Conservation (phyloP, 2,329 filamentous ascomycete species). For the Cladorrhinum sp. region DNA sequence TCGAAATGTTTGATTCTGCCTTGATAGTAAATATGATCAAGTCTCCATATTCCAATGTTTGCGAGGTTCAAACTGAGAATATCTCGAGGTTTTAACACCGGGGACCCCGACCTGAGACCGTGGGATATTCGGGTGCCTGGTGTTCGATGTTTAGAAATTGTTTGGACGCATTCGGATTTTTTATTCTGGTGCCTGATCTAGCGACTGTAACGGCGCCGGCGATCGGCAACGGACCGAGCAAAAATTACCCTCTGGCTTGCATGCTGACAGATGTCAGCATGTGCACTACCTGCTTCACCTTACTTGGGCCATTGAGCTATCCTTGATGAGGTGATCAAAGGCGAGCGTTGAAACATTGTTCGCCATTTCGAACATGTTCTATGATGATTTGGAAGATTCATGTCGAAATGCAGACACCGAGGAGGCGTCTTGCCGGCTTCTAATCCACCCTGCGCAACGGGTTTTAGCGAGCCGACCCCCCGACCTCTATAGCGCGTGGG, state of each 20-base stretch:
- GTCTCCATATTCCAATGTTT: not conserved
- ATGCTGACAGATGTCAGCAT: not conserved
- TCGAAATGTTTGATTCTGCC: not conserved
- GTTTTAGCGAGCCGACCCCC: not conserved
- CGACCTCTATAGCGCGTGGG: not conserved
- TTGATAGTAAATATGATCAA: not conserved
- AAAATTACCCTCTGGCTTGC: not conserved
- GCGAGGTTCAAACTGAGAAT: not conserved
- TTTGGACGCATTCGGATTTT: not conserved
- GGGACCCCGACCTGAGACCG: slow-evolving; percentile 5
- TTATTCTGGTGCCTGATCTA: slow-evolving; percentile 3
- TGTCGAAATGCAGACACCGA: not conserved
- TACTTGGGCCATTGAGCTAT: not conserved
- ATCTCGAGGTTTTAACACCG: not conserved
- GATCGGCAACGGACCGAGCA: not conserved
- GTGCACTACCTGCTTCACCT: not conserved
- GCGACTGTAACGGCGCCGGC: not conserved
- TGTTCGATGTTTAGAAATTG: not conserved
- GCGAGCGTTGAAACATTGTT: not conserved
- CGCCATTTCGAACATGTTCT: too few species aligned
- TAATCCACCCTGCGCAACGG: not conserved
- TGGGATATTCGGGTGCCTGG: not conserved
- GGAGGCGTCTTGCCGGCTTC: not conserved
- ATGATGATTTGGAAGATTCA: not conserved
- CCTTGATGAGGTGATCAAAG: not conserved